Conservation (phyloP, 192 early-diverging fungal species). For the Phycomyces blakesleeanus region DNA sequence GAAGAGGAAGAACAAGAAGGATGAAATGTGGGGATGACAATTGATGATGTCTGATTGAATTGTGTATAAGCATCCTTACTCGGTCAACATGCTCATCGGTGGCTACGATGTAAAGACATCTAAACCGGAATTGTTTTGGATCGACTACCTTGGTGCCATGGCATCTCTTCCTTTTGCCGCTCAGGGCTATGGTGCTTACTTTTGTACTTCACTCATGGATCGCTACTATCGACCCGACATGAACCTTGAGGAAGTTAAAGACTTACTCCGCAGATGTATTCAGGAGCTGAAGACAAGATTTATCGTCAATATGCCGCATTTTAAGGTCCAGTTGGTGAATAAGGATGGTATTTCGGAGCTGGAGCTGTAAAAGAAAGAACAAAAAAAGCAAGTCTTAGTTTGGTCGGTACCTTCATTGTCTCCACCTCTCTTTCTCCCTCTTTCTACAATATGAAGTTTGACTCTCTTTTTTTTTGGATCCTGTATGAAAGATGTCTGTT, state of each 20-base stretch:
- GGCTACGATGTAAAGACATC: conserved; percentile 77
- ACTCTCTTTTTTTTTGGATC: too few species aligned
- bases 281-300: conserved; percentile 80
- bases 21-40: neutral
- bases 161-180: conserved; percentile 80
- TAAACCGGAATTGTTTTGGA: conserved; percentile 80
- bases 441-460: too few species aligned
- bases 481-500: too few species aligned
- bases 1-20: too few species aligned
- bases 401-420: too few species aligned
- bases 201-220: conserved; percentile 88
- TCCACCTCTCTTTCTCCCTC: too few species aligned
- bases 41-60: neutral
- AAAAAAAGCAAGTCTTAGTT: neutral
- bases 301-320: conserved; percentile 79
- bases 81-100: conserved; percentile 85
- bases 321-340: conserved; percentile 81
- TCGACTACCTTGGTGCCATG: conserved; percentile 84
- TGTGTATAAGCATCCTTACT: conserved; percentile 69
- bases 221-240: conserved; percentile 82
- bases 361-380: conserved; percentile 38
- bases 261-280: conserved; percentile 81
- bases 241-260: conserved; percentile 78
- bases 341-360: conserved; percentile 79
- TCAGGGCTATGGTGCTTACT: conserved; percentile 93